Base-by-base conservation (phyloP, 2,329 filamentous ascomycete genomes). In the Pyrenophora graminea region DNA sequence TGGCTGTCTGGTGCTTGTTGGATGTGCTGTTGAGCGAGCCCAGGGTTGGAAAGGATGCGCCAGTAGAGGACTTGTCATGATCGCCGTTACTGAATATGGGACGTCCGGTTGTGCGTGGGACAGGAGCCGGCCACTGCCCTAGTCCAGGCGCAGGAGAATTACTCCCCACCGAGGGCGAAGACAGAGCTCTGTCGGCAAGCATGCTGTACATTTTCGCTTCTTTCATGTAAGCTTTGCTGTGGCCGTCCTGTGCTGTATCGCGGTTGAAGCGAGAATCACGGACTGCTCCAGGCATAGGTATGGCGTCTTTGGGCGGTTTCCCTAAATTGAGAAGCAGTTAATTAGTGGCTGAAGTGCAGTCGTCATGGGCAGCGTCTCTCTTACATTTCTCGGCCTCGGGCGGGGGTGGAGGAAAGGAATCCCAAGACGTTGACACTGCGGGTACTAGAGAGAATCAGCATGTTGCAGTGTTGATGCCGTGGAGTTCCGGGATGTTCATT, bases 301-400 rank as follows among this genome's bases (percentile, higher is more conserved):
- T 39, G 0, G 40, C 38, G 3, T 59, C 47, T 0, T 55, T 39
- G 9, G 58, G 49, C 0, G 55, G 61, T 15, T 48, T 3, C 51
- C 48, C 46, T 48, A 12, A 5, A 21, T 21, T 21, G 27, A 15
- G 15, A 19, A 36, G 1, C 15, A 23, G 6, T 9, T 1, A 19
- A 3, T 51, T 23, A 42, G 42, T 10, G 21, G 3, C 7, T 37
- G 23, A 6, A 9, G 15, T 18, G 2, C 15, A n/a, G 7, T 12
- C 4, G 21, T 25, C 1, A 4, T 10, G 13, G 6, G 12, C 33
- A 8, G 5, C 1, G 9, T 1, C 5, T 15, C n/a, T 10, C 58
- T n/a, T 38, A 43, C 59, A 61, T 7, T 32, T n/a, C 25, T 47
- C 48, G 1, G 46, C 39, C 13, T 55, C 55, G 1, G 53, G 54